A percentile compares a stretch with the other conserved stretches of the same genome.
Conservation (phyloP, 768 basidiomycete genomes). For the Mrakia frigida region DNA sequence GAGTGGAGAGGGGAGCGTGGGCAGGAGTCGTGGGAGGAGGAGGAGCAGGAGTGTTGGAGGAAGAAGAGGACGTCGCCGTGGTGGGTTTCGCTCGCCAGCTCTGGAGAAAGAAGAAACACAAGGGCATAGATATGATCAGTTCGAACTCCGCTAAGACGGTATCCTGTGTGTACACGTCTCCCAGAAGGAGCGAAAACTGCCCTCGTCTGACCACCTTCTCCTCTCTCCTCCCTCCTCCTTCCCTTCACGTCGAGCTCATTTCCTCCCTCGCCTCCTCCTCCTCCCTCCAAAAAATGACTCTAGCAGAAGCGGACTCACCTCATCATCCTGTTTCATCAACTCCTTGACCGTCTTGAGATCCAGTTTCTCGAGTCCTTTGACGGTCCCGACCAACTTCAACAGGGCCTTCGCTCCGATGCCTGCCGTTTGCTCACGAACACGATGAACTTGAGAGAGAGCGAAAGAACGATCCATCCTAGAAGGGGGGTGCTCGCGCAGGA, state of each 20-base stretch:
- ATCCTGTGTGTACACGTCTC: too few species aligned
- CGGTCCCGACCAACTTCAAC: not conserved
- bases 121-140: too few species aligned
- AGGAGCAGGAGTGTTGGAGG: not conserved
- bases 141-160: too few species aligned
- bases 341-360: not conserved
- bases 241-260: not conserved
- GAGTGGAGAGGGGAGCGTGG: not conserved
- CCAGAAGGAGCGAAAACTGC: too few species aligned
- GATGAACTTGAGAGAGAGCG: not conserved
- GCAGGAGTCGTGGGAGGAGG: not conserved
- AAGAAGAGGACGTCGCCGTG: not conserved
- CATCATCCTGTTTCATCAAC: conserved; percentile 1
- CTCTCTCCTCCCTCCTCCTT: not conserved
- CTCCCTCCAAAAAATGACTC: not conserved
- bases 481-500: not conserved
- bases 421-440: not conserved
- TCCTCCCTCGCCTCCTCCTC: not conserved
- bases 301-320: not conserved
- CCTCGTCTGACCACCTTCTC: too few species aligned
- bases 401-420: not conserved
- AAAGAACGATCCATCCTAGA: not conserved
- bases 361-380: not conserved
- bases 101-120: too few species aligned
- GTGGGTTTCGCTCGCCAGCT: not conserved